phyloP scores from a whole-genome alignment of 1,284 basidiomycete genomes.

The Takashimella tepidaria region DNA sequence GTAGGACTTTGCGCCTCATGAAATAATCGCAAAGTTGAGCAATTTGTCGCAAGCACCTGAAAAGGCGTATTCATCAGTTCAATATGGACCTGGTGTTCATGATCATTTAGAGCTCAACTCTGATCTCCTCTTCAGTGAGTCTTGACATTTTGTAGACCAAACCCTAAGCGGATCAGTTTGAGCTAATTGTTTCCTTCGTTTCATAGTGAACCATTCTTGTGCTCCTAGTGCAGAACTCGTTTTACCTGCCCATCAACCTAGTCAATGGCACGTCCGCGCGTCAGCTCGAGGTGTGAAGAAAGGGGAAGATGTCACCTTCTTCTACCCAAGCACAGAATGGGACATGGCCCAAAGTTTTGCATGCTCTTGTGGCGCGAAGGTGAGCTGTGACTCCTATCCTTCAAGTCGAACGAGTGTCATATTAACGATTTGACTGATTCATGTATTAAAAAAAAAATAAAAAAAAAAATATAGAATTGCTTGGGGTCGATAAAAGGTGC shows the following conservation, averaged over 20 bases:
- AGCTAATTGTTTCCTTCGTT: neutral
- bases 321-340: constrained; percentile 68
- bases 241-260: constrained; percentile 50
- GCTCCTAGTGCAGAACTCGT: constrained; percentile 58
- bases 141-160: neutral
- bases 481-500: constrained; percentile 49
- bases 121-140: constrained; percentile 56
- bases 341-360: constrained; percentile 63
- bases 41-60: constrained; percentile 37
- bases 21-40: constrained; percentile 29
- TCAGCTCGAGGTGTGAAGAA: constrained; percentile 33
- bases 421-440: too few species aligned
- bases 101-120: constrained; percentile 61
- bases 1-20: constrained; percentile 40
- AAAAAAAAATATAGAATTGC: constrained; percentile 48
- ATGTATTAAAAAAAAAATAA: neutral
- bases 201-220: constrained; percentile 62
- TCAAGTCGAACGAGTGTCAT: neutral
- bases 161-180: neutral
- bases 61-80: constrained; percentile 48
- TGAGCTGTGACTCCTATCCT: constrained; percentile 18
- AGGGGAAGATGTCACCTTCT: constrained; percentile 55
- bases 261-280: constrained; percentile 51
- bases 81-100: constrained; percentile 48
- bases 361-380: constrained; percentile 54